Evolutionary conservation across 805 yeast species (phyloP), one percentile per base, ranked within the genome.

Genomic region (Candida schatavii): DNA sequence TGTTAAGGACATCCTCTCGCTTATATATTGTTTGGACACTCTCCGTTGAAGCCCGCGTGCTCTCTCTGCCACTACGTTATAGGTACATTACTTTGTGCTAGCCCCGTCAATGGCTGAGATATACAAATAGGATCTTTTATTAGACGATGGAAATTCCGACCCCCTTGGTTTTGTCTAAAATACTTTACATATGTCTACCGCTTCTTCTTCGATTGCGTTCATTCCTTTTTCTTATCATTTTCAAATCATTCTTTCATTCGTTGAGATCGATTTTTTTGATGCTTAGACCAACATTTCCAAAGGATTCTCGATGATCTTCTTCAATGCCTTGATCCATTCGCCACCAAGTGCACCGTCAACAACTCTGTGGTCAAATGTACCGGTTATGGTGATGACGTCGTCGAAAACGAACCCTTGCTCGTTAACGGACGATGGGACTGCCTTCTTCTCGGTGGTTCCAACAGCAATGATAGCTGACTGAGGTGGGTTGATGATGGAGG

Each of bases 261-360:
- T 23, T 7, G 27, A 7, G 27, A 23, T 7, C 7, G 11, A 7
- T 7, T 23, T 23, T 23, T 11, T 7, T 7, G 11, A 23, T 17
- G 5, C 39, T 72, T 81, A 91, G 66, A 93, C 74, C 66, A 93
- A 72, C 69, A 93, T 73, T 73, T 89, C 96, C 64, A 93, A 78
- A 61, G 99, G 99, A 76, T 93, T 90, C 77, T 93, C 99, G 53
- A 93, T 68, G 51, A 89, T 82, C 57, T 76, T 77, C 81, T 93
- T 93, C 70, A 93, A 78, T 54, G 88, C 96, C 70, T 81, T 88
- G 77, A 93, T 87, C 79, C 81, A 93, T 57, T 93, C 98, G 65
- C 95, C 99, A 57, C 96, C 99, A 56, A 85, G 81, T 42, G 98
- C 98, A 62, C 99, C 99, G 62, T 93, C 99, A 49, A 91, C 83